These are phyloP conservation scores for Taphrina pruni DNA, from an alignment of 1,139 yeast genomes.

Conservation along the genomic window DNA sequence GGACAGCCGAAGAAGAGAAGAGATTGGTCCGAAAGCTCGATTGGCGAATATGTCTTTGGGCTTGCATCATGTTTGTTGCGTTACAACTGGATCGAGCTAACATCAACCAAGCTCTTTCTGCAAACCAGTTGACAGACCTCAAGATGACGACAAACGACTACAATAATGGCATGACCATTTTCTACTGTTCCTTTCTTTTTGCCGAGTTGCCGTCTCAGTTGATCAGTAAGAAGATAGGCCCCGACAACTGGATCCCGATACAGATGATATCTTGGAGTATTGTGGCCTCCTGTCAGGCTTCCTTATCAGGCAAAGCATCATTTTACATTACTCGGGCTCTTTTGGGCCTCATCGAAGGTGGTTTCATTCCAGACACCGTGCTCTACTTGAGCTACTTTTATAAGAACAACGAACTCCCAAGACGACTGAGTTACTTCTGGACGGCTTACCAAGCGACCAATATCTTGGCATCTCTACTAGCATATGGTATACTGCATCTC, in stretches of 20 bases:
- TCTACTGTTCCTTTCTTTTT: slow-evolving; percentile 56
- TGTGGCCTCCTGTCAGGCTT: slow-evolving; percentile 58
- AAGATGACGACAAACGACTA: slow-evolving; percentile 58
- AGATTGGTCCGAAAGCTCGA: slow-evolving; percentile 56
- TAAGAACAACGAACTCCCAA: slow-evolving; percentile 48
- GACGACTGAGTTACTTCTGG: slow-evolving; percentile 61
- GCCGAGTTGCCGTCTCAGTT: slow-evolving; percentile 65
- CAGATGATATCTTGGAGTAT: slow-evolving; percentile 61
- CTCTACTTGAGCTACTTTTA: slow-evolving; percentile 59
- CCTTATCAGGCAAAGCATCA: slow-evolving; percentile 53
- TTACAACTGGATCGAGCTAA: slow-evolving; percentile 63
- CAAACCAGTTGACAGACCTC: slow-evolving; percentile 57
- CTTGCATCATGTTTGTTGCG: slow-evolving; percentile 59
- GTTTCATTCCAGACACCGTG: slow-evolving; percentile 57
- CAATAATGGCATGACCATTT: slow-evolving; percentile 59
- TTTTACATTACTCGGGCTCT: slow-evolving; percentile 52
- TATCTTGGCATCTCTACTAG: slow-evolving; percentile 54
- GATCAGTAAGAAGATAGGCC: slow-evolving; percentile 60
- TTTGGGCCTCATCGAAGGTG: slow-evolving; percentile 27
- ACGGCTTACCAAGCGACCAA: slow-evolving; percentile 50
- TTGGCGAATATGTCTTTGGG: slow-evolving; percentile 56
- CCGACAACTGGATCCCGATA: slow-evolving; percentile 62
- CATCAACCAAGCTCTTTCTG: slow-evolving; percentile 60
- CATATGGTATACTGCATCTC: slow-evolving; percentile 57
- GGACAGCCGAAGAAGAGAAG: slow-evolving; percentile 59